phyloP scores from a whole-genome alignment of 2,329 filamentous ascomycete species.

The Plectosphaerella sp. region DNA sequence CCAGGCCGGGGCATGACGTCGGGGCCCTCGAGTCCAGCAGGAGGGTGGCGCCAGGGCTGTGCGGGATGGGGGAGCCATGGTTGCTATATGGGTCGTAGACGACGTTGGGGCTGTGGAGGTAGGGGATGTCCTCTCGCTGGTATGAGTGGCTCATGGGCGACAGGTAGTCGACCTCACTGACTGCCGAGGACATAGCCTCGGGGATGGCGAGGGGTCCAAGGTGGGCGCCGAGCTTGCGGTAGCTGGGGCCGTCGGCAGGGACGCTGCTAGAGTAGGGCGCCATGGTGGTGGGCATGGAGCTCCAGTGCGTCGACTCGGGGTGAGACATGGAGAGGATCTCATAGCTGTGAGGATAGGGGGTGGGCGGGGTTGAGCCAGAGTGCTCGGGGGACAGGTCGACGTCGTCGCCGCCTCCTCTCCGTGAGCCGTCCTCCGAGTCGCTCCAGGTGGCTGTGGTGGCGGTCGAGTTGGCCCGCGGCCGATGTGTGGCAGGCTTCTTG shows the following conservation, averaged over 20 bases:
- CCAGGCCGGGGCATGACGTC: slow-evolving; percentile 57
- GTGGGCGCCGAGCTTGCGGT: slow-evolving; percentile 35
- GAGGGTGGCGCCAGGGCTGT: slow-evolving; percentile 51
- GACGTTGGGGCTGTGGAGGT: slow-evolving; percentile 44
- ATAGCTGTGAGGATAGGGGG: slow-evolving; percentile 33
- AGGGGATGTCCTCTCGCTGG: slow-evolving; percentile 48
- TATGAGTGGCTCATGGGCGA: slow-evolving; percentile 55
- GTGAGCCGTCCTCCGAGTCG: slow-evolving; percentile 28
- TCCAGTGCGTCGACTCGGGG: slow-evolving; percentile 38
- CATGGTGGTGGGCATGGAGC: slow-evolving; percentile 24
- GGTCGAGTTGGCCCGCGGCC: slow-evolving; percentile 41
- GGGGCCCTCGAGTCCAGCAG: slow-evolving; percentile 53
- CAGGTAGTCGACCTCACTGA: slow-evolving; percentile 59
- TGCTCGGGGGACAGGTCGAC: slow-evolving; percentile 31
- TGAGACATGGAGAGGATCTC: slow-evolving; percentile 50
- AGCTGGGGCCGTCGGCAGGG: slow-evolving; percentile 34
- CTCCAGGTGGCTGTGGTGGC: slow-evolving; percentile 33
- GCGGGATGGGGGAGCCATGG: slow-evolving; percentile 48
- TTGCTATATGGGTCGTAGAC: slow-evolving; percentile 54
- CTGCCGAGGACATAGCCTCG: slow-evolving; percentile 48
- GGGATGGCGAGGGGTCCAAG: slow-evolving; percentile 36
- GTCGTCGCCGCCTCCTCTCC: slow-evolving; percentile 27
- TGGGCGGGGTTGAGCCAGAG: slow-evolving; percentile 38
- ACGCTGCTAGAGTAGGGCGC: slow-evolving; percentile 39
- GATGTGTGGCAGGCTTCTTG: slow-evolving; percentile 41